A percentile compares a stretch with the other conserved stretches of the same genome.
Evolutionary conservation across 768 basidiomycete species (phyloP).

Genomic region (Mycena leptocephala): DNA sequence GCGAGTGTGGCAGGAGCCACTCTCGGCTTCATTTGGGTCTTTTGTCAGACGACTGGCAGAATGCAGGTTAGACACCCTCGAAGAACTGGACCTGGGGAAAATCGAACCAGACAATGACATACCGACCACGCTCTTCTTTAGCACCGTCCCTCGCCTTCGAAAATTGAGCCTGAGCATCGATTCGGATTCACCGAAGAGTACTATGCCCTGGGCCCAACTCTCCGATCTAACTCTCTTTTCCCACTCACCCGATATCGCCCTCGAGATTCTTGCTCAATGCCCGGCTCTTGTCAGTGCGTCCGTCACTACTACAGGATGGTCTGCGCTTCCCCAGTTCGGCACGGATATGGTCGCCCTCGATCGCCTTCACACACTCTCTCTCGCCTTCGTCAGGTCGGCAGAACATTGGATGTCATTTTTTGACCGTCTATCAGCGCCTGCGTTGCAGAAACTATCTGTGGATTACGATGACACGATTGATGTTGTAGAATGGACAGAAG

Average conservation of each 20-base stretch:
- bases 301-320: not conserved
- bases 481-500: too few relatives aligned
- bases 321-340: too few relatives aligned
- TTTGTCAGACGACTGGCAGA: not conserved
- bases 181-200: too few relatives aligned
- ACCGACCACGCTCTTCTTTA: not conserved
- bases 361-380: not conserved
- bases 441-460: too few relatives aligned
- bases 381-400: too few relatives aligned
- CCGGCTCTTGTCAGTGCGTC: not conserved
- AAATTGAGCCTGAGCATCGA: not conserved
- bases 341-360: not conserved
- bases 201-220: not conserved
- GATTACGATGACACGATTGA: too few relatives aligned
- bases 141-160: not conserved
- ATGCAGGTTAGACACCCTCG: not conserved
- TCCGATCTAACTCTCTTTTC: not conserved
- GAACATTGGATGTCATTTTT: too few relatives aligned
- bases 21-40: too few relatives aligned
- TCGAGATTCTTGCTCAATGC: not conserved
- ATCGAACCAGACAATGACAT: not conserved
- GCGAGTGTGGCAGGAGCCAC: not conserved
- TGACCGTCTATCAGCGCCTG: too few relatives aligned
- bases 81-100: not conserved
- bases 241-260: not conserved